phyloP scores from a whole-genome alignment of 768 basidiomycete genomes.

The Galerina sulciceps region DNA sequence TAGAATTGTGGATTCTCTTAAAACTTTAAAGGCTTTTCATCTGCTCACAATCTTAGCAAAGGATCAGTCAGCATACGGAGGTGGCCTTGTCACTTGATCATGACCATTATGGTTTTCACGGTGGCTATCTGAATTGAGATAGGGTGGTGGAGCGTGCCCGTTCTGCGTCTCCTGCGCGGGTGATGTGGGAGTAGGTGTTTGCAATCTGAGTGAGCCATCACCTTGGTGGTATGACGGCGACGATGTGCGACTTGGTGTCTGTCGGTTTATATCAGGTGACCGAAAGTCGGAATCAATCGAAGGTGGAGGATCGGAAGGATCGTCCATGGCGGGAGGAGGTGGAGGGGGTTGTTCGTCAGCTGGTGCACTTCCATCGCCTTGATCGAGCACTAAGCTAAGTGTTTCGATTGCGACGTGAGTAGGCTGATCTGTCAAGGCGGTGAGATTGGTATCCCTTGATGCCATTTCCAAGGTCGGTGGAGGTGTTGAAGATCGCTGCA shows the following conservation, averaged over 20 bases:
- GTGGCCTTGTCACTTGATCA: conserved; percentile 59
- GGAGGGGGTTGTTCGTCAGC: conserved; percentile 51
- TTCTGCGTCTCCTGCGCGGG: conserved; percentile 38
- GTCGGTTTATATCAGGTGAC: conserved; percentile 44
- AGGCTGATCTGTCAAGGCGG: conserved; percentile 62
- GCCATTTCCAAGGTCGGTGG: conserved; percentile 82
- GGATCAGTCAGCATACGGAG: conserved; percentile 63
- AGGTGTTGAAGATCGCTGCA: conserved; percentile 67
- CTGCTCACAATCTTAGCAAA: neutral
- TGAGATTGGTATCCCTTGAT: conserved; percentile 70
- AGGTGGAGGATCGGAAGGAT: conserved; percentile 87
- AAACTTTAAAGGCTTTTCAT: neutral
- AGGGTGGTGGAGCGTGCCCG: conserved; percentile 79
- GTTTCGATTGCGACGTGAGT: conserved; percentile 55
- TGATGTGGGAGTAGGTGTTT: conserved; percentile 31
- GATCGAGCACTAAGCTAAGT: conserved; percentile 62
- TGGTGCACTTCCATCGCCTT: conserved; percentile 41
- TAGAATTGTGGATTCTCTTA: conserved; percentile 26
- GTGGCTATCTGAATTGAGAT: conserved; percentile 59
- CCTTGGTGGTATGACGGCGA: conserved; percentile 32
- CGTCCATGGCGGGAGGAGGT: conserved; percentile 84
- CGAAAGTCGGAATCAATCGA: conserved; percentile 84
- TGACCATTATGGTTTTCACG: conserved; percentile 37
- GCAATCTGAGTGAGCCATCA: conserved; percentile 17
- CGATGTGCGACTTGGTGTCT: conserved; percentile 36